Evolutionary conservation across 108 stramenopile species (phyloP).

Genomic region (Skeletonema grethae): DNA sequence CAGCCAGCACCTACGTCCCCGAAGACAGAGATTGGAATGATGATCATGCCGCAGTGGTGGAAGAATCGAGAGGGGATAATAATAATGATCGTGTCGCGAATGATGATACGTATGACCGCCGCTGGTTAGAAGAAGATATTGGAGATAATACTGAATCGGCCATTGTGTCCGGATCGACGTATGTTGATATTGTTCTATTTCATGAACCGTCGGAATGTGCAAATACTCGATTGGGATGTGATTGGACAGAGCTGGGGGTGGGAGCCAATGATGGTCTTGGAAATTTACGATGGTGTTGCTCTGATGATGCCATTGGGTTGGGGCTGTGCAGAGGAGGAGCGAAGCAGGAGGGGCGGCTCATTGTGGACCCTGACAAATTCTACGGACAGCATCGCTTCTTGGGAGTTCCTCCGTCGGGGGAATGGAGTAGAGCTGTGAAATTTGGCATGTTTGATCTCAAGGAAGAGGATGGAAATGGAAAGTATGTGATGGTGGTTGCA

Average conservation of each 20-base stretch:
- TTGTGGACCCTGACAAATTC: constrained; percentile 61
- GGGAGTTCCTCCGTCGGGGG: constrained; percentile 61
- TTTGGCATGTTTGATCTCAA: constrained; percentile 51
- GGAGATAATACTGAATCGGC: constrained; percentile 31
- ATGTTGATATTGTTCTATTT: constrained; percentile 48
- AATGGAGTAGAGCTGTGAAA: constrained; percentile 49
- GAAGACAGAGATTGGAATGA: constrained; percentile 12
- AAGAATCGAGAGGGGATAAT: background rate
- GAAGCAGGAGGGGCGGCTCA: constrained; percentile 66
- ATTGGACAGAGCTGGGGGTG: constrained; percentile 80
- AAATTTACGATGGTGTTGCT: constrained; percentile 78
- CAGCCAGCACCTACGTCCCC: background rate
- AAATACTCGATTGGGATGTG: constrained; percentile 66
- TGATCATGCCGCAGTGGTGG: constrained; percentile 14
- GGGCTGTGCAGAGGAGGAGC: constrained; percentile 59
- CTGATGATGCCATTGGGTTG: constrained; percentile 64
- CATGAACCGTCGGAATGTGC: constrained; percentile 73
- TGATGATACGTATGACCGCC: constrained; percentile 16
- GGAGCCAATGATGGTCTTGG: constrained; percentile 59
- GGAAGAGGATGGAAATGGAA: constrained; percentile 50
- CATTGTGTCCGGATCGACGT: constrained; percentile 21
- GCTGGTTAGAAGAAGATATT: constrained; percentile 22
- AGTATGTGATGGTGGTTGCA: constrained; percentile 75
- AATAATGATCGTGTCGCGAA: constrained; percentile 1
- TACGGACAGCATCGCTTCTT: constrained; percentile 66